A percentile compares a stretch with the other conserved stretches of the same genome.
These are phyloP conservation scores for Cryphonectria radicalis DNA, from an alignment of 2,329 filamentous ascomycete genomes.

Conservation along the genomic window DNA sequence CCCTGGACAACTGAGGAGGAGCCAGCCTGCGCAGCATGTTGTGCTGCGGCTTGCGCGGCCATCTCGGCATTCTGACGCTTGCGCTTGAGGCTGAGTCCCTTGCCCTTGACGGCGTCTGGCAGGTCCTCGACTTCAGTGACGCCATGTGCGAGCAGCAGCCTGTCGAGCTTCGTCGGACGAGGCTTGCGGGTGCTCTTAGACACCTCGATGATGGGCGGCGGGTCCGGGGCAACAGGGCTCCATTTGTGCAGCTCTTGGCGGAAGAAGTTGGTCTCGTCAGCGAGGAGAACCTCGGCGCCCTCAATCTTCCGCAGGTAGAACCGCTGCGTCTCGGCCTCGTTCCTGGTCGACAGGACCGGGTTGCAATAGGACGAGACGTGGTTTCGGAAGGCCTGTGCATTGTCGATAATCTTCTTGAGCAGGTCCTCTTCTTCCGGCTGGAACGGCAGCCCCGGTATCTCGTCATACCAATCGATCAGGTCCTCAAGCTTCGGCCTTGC, in stretches of 20 bases:
- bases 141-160: slow-evolving; percentile 85
- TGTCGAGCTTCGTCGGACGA: slow-evolving; percentile 94
- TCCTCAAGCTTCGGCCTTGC: slow-evolving; percentile 95
- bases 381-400: slow-evolving; percentile 81
- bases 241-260: slow-evolving; percentile 94
- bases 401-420: slow-evolving; percentile 82
- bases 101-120: slow-evolving; percentile 79
- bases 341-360: slow-evolving; percentile 76
- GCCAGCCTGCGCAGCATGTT: slow-evolving; percentile 23
- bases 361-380: slow-evolving; percentile 83
- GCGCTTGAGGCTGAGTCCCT: slow-evolving; percentile 73
- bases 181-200: slow-evolving; percentile 95
- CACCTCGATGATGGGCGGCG: slow-evolving; percentile 83
- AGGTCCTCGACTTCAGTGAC: slow-evolving; percentile 91
- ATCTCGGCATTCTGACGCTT: slow-evolving; percentile 68
- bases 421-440: slow-evolving; percentile 94
- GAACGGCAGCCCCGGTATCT: slow-evolving; percentile 81
- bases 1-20: slow-evolving; percentile 33
- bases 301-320: slow-evolving; percentile 98
- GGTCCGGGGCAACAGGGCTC: slow-evolving; percentile 83
- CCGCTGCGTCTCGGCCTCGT: slow-evolving; percentile 85
- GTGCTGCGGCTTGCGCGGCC: slow-evolving; percentile 40
- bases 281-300: slow-evolving; percentile 89
- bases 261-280: slow-evolving; percentile 97
- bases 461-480: slow-evolving; percentile 79